Conservation (phyloP, 2,329 filamentous ascomycete species). For the Claviceps pusilla region DNA sequence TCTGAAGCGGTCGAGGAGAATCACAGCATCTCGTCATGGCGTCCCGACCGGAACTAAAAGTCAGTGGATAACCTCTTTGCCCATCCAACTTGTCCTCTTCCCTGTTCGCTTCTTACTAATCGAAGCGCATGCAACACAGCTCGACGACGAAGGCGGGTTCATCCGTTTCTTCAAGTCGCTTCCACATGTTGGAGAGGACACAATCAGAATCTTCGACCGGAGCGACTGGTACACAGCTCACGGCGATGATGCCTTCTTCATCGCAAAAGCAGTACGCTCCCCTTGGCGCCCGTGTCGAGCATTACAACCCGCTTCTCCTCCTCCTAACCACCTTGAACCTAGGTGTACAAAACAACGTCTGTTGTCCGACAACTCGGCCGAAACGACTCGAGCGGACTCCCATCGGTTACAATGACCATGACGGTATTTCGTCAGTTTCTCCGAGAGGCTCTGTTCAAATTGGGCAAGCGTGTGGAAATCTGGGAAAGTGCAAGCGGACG, state of each 20-base stretch:
- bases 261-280: slow-evolving; percentile 54
- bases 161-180: slow-evolving; percentile 93
- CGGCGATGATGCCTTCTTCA: slow-evolving; percentile 69
- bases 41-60: slow-evolving; percentile 58
- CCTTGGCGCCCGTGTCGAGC: background rate
- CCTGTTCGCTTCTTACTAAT: background rate
- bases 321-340: background rate
- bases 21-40: slow-evolving; percentile 37
- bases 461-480: slow-evolving; percentile 84
- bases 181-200: slow-evolving; percentile 52
- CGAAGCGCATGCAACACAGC: slow-evolving; percentile 29
- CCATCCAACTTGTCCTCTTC: background rate
- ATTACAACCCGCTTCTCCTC: background rate
- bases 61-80: slow-evolving; percentile 14
- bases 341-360: slow-evolving; percentile 95
- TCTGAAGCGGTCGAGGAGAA: background rate
- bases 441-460: slow-evolving; percentile 78
- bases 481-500: slow-evolving; percentile 62
- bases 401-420: slow-evolving; percentile 87
- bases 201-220: slow-evolving; percentile 82
- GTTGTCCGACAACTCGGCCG: slow-evolving; percentile 81
- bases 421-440: slow-evolving; percentile 95
- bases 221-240: slow-evolving; percentile 95
- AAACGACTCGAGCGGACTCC: slow-evolving; percentile 66
- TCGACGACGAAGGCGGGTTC: slow-evolving; percentile 94